A percentile compares a stretch with the other conserved stretches of the same genome.
phyloP scores from a whole-genome alignment of 2,329 filamentous ascomycete genomes.

The Aphanoascus verrucosus region DNA sequence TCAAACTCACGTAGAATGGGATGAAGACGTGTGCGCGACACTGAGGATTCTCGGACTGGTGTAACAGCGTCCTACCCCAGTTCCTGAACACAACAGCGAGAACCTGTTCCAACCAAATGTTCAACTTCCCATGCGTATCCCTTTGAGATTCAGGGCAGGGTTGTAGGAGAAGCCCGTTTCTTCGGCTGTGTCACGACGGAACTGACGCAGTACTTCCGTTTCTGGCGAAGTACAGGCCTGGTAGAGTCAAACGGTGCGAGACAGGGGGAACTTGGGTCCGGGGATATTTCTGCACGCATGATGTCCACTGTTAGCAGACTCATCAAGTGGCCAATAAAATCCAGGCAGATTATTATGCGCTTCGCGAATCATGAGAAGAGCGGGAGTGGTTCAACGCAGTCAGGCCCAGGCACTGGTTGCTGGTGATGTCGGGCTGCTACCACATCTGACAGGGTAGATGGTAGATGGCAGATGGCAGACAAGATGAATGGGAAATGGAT shows the following conservation, averaged over 20 bases:
- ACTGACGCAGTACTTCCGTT: neutral
- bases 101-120: neutral
- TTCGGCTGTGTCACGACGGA: neutral
- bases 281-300: neutral
- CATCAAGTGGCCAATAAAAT: neutral
- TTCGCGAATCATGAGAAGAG: neutral
- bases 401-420: neutral
- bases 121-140: constrained; percentile 2
- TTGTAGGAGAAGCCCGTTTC: neutral
- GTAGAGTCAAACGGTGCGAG: neutral
- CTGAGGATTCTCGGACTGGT: constrained; percentile 1
- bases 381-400: neutral
- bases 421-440: neutral
- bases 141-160: neutral
- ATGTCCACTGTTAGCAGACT: constrained; percentile 8
- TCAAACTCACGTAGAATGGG: neutral
- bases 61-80: constrained; percentile 9
- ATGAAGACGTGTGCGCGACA: neutral
- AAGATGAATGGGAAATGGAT: neutral
- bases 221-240: constrained; percentile 1
- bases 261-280: neutral
- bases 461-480: neutral
- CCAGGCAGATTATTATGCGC: neutral
- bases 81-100: neutral
- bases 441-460: neutral